Conservation (phyloP, 257 asterid species). For the Haberlea rhodopensis region DNA sequence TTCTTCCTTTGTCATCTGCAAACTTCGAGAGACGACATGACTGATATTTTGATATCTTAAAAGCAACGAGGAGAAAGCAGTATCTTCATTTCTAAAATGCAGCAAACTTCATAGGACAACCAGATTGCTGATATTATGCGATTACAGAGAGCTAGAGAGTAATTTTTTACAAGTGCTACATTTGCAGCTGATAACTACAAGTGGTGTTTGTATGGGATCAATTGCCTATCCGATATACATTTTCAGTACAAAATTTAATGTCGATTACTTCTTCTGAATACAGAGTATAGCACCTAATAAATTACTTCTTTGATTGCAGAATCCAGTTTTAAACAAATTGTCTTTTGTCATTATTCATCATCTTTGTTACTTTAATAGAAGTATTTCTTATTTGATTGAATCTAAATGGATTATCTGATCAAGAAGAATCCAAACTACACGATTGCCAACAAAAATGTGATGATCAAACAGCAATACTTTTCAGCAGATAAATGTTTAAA, state of each 20-base stretch:
- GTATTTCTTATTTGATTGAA: neutral
- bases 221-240: neutral
- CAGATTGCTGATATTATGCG: neutral
- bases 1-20: neutral
- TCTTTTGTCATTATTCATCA: neutral
- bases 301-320: neutral
- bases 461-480: neutral
- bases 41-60: neutral
- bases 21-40: neutral
- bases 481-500: neutral
- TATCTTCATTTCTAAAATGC: neutral
- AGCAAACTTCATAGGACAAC: neutral
- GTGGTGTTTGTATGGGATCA: neutral
- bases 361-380: neutral
- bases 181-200: neutral
- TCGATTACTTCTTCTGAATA: neutral
- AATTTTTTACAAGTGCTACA: neutral
- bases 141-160: neutral
- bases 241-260: neutral
- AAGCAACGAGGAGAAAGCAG: neutral
- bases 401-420: neutral
- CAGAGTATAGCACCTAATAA: neutral
- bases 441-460: neutral
- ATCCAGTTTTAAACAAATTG: no score
- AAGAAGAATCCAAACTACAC: neutral